A percentile compares a stretch with the other conserved stretches of the same genome.
Conservation (phyloP, 306 rosid genomes). For the Cicer bijugum region DNA sequence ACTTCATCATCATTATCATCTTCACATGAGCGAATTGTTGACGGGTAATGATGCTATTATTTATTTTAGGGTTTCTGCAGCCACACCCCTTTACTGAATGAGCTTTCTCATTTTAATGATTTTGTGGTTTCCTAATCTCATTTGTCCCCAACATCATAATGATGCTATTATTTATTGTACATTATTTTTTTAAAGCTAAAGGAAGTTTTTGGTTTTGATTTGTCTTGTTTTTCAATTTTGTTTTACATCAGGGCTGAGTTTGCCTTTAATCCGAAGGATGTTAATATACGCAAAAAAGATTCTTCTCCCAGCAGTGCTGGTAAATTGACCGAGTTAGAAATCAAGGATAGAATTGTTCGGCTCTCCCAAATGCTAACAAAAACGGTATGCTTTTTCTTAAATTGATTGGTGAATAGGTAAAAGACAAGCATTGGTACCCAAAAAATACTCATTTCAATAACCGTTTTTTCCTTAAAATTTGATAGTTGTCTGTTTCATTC, state of each 20-base stretch:
- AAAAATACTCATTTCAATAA: background rate
- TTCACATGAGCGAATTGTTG: conserved; percentile 51
- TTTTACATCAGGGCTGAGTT: conserved; percentile 59
- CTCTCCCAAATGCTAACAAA: conserved; percentile 66
- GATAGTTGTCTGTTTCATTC: conserved; percentile 13
- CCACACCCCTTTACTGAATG: too few relatives aligned
- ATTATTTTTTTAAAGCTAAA: background rate
- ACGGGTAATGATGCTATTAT: conserved; percentile 56
- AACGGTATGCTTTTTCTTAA: conserved; percentile 53
- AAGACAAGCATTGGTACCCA: background rate
- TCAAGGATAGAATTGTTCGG: conserved; percentile 66
- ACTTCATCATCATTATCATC: conserved; percentile 53
- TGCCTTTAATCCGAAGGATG: conserved; percentile 88
- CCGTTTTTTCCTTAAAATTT: background rate
- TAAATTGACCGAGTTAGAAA: conserved; percentile 64
- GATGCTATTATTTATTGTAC: background rate
- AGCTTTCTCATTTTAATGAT: too few relatives aligned
- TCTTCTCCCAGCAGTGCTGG: conserved; percentile 58
- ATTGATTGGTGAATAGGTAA: too few relatives aligned
- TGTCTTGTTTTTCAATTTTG: conserved; percentile 28
- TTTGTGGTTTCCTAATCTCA: too few relatives aligned
- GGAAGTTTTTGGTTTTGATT: conserved; percentile 5
- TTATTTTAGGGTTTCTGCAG: too few relatives aligned
- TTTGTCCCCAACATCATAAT: conserved; percentile 25
- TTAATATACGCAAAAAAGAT: conserved; percentile 51